Base-by-base conservation (phyloP, 345 rosid genomes). In the Linum tenue region DNA sequence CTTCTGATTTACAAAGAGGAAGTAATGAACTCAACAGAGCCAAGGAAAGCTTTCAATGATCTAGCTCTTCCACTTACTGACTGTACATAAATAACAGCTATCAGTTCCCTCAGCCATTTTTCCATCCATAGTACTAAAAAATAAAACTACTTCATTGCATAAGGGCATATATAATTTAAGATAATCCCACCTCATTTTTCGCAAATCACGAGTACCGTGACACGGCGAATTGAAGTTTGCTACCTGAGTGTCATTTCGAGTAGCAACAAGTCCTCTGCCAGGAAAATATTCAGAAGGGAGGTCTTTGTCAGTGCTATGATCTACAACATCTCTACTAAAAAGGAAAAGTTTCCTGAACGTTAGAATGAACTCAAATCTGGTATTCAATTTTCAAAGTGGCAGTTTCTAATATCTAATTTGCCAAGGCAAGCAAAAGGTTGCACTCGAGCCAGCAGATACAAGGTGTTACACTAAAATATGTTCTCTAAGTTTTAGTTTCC, bases 201-300 rank as follows among this genome's bases (percentile, higher is more conserved):
- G 31, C 31, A 22, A 58, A 58, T 9, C 37, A 5, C 17, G 61
- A 7, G 39, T 22, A 39, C 31, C 31, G 31, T 22, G 31, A 22
- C 31, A 22, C 31, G 10, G 7, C 55, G 43, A 48, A 22, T 10
- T 22, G 60, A 15, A 17, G 7, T 57, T 64, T 66, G 39, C 2
- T 87, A 87, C 94, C 97, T 92, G 75, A 56, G 64, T 69, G 73
- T 84, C 81, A 63, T 78, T 88, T 53, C 90, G 81, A 68, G 96
- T 90, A 31, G 99, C 99, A 58, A 72, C 77, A 69, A 94, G 99
- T 73, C 99, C 99, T 81, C 82, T 81, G 15, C 99, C 99, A 58
- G 99, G 99, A 77, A 88, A 88, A 69, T 83, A 94, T 70, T 94
- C 97, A 72, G 89, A 81, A 76, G 99, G 99, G 65, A 94, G 94